phyloP scores from a whole-genome alignment of 2,329 filamentous ascomycete genomes.

The Aspergillus fumigatus region DNA sequence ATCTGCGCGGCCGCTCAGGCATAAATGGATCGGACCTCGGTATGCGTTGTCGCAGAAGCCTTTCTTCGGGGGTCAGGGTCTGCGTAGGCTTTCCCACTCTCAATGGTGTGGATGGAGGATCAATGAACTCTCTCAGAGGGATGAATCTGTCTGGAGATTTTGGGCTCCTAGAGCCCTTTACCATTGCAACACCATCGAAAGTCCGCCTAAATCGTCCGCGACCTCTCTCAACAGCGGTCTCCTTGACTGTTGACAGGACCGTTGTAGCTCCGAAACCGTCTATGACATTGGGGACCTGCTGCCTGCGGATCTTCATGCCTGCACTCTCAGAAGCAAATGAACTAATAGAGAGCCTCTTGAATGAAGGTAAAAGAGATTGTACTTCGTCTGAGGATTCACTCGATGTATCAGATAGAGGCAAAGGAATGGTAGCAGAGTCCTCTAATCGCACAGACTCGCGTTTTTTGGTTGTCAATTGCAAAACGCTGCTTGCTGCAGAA shows the following conservation, averaged over 20 bases:
- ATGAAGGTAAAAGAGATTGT: not conserved
- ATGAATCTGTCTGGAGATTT: constrained; percentile 57
- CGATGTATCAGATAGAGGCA: not conserved
- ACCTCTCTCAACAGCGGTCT: constrained; percentile 8
- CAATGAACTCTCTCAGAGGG: constrained; percentile 41
- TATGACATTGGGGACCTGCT: not conserved
- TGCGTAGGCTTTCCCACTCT: constrained; percentile 47
- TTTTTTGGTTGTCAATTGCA: not conserved
- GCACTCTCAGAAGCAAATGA: not conserved
- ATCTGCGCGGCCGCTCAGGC: constrained; percentile 30
- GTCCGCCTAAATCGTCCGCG: constrained; percentile 14
- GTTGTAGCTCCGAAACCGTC: not conserved
- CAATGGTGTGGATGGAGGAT: constrained; percentile 46
- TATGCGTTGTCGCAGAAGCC: constrained; percentile 40
- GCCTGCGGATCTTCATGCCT: not conserved
- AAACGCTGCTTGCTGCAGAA: not conserved
- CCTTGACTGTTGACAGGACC: not conserved
- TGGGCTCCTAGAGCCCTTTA: constrained; percentile 16
- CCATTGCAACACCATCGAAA: constrained; percentile 7
- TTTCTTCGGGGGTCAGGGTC: constrained; percentile 46
- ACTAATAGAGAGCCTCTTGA: not conserved
- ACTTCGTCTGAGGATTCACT: not conserved
- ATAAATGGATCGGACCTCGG: constrained; percentile 51
- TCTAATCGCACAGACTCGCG: not conserved
- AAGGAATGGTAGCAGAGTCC: not conserved